These are phyloP conservation scores for Thalassiosira profunda DNA, from an alignment of 108 stramenopile genomes.

Conservation along the genomic window DNA sequence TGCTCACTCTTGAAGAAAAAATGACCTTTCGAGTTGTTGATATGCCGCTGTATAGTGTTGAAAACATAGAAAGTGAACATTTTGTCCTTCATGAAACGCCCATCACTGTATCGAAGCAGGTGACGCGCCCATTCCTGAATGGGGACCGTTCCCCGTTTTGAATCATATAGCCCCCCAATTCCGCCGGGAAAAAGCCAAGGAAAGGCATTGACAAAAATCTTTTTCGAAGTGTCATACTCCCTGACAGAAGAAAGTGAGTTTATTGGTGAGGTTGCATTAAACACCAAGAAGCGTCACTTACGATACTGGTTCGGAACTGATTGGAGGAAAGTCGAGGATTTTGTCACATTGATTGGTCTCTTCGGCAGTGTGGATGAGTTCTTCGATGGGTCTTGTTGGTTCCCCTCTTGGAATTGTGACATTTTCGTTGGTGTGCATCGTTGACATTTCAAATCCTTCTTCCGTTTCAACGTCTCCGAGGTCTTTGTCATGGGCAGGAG, in stretches of 20 bases:
- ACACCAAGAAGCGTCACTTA: neutral
- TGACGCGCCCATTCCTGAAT: constrained; percentile 14
- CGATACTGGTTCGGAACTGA: neutral
- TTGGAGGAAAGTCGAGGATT: neutral
- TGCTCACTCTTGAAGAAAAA: constrained; percentile 9
- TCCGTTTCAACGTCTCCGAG: neutral
- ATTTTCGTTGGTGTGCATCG: neutral
- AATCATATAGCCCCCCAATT: constrained; percentile 19
- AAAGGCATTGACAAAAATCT: constrained; percentile 9
- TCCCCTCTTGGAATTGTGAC: neutral
- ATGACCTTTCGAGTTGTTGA: constrained; percentile 5
- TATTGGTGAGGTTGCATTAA: neutral
- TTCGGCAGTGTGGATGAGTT: neutral
- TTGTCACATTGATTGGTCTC: neutral
- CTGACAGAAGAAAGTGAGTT: neutral
- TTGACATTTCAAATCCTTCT: neutral
- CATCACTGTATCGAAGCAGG: constrained; percentile 21
- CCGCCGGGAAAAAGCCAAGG: constrained; percentile 32
- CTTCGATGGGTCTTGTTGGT: neutral
- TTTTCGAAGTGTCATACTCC: constrained; percentile 2
- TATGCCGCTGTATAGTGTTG: constrained; percentile 12
- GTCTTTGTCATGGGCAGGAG: neutral
- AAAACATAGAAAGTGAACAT: constrained; percentile 12
- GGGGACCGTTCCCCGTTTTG: neutral
- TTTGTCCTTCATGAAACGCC: constrained; percentile 12